A percentile compares a stretch with the other conserved stretches of the same genome.
These are phyloP conservation scores for Leucocoprinus leucothites DNA, from an alignment of 768 basidiomycete genomes.

Conservation along the genomic window DNA sequence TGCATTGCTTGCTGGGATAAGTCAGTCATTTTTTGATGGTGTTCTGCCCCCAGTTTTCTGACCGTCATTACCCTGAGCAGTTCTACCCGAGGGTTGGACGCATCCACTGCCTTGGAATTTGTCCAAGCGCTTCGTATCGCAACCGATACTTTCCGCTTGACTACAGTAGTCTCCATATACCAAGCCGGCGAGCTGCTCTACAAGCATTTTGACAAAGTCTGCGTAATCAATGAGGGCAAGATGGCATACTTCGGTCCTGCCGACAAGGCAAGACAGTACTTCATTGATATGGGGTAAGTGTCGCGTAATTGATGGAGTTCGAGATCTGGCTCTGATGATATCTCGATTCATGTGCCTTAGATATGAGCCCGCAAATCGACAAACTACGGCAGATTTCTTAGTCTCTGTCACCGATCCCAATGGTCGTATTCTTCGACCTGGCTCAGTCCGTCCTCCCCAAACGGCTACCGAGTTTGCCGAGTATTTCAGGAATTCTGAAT, in stretches of 20 bases:
- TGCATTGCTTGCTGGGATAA: slow-evolving; percentile 68
- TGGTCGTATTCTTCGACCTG: slow-evolving; percentile 47
- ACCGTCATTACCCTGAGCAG: slow-evolving; percentile 27
- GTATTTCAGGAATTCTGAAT: slow-evolving; percentile 38
- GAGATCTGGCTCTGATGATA: too few species aligned
- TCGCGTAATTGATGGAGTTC: background rate
- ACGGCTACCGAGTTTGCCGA: slow-evolving; percentile 57
- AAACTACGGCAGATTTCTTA: slow-evolving; percentile 65
- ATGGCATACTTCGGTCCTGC: slow-evolving; percentile 77
- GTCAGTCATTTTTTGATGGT: slow-evolving; percentile 26
- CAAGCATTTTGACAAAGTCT: slow-evolving; percentile 74
- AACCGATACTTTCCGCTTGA: slow-evolving; percentile 50
- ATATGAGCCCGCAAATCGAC: slow-evolving; percentile 56
- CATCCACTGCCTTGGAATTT: slow-evolving; percentile 73
- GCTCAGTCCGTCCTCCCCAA: slow-evolving; percentile 42
- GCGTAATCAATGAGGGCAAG: slow-evolving; percentile 70
- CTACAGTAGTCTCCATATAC: slow-evolving; percentile 81
- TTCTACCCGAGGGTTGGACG: slow-evolving; percentile 62
- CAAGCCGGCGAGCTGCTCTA: slow-evolving; percentile 75
- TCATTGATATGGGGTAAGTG: slow-evolving; percentile 52
- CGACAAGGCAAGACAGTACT: slow-evolving; percentile 62
- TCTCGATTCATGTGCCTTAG: too few species aligned
- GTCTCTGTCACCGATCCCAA: slow-evolving; percentile 60
- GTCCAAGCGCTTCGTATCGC: slow-evolving; percentile 61
- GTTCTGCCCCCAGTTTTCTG: background rate